phyloP scores from a whole-genome alignment of 2,329 filamentous ascomycete genomes.

The Neurospora sp. region DNA sequence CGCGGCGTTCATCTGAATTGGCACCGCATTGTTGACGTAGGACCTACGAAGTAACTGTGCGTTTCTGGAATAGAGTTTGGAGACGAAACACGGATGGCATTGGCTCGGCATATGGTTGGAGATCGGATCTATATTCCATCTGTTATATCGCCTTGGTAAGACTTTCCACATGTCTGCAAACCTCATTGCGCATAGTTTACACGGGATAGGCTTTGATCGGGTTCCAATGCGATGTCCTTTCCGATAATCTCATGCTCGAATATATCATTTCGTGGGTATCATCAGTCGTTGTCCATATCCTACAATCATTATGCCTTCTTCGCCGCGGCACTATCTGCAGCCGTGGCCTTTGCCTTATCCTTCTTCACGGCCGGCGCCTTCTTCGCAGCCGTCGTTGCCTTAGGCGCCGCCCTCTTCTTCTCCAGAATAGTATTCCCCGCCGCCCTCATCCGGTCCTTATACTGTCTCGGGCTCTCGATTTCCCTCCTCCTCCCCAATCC shows the following conservation, averaged over 20 bases:
- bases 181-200: neutral
- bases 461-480: slow-evolving; percentile 76
- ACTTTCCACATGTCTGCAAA: neutral
- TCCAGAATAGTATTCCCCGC: slow-evolving; percentile 3
- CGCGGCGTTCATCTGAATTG: neutral
- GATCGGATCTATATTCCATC: neutral
- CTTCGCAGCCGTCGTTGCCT: neutral
- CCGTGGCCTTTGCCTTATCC: neutral
- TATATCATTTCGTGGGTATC: neutral
- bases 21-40: neutral
- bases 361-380: neutral
- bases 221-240: neutral
- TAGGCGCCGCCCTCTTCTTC: slow-evolving; percentile 15
- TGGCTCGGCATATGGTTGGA: neutral
- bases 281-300: neutral
- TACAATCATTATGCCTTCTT: neutral
- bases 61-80: neutral
- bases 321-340: neutral
- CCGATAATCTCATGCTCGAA: neutral
- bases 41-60: neutral
- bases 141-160: neutral
- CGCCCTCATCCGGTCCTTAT: slow-evolving; percentile 52
- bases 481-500: slow-evolving; percentile 10
- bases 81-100: neutral
- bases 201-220: neutral